A percentile compares a stretch with the other conserved stretches of the same genome.
These are phyloP conservation scores for Ophiocordyceps polyrhachis-furcata DNA, from an alignment of 2,329 filamentous ascomycete genomes.

Conservation along the genomic window DNA sequence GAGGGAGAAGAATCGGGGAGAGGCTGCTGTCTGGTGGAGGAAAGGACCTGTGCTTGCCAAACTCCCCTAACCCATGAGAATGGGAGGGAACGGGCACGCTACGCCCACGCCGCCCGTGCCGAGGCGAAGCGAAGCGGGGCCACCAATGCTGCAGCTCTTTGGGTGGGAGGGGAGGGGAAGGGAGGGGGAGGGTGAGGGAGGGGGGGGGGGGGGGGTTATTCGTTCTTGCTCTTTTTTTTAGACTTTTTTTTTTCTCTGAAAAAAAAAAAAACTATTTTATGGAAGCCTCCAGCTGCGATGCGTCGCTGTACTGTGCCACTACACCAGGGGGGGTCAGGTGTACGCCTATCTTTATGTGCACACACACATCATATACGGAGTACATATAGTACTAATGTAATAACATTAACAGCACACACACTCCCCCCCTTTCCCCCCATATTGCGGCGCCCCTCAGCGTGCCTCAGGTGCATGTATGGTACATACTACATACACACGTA, in stretches of 20 bases:
- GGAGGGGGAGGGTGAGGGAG: too few species aligned
- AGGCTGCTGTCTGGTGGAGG: constrained; percentile 18
- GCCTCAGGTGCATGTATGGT: too few species aligned
- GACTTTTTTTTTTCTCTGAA: not conserved
- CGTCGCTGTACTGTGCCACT: not conserved
- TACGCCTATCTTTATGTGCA: too few species aligned
- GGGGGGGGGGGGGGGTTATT: not conserved
- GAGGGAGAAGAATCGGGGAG: constrained; percentile 15
- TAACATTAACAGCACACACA: not conserved
- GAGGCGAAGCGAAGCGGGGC: constrained; percentile 7
- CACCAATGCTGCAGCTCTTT: constrained; percentile 7
- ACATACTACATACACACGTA: not conserved
- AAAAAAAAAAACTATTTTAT: not conserved
- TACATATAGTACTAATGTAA: too few species aligned
- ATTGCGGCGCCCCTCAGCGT: too few species aligned
- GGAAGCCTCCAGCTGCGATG: not conserved
- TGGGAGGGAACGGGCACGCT: constrained; percentile 18
- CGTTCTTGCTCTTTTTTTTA: not conserved
- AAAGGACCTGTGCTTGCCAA: constrained; percentile 20
- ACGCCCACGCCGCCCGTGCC: constrained; percentile 11
- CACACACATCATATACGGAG: too few species aligned
- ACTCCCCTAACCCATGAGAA: constrained; percentile 25
- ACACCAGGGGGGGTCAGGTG: too few species aligned
- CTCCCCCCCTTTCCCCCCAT: too few species aligned
- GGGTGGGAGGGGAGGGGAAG: too few species aligned